Conservation (phyloP, 2,329 filamentous ascomycete species). For the Diaporthe citri region DNA sequence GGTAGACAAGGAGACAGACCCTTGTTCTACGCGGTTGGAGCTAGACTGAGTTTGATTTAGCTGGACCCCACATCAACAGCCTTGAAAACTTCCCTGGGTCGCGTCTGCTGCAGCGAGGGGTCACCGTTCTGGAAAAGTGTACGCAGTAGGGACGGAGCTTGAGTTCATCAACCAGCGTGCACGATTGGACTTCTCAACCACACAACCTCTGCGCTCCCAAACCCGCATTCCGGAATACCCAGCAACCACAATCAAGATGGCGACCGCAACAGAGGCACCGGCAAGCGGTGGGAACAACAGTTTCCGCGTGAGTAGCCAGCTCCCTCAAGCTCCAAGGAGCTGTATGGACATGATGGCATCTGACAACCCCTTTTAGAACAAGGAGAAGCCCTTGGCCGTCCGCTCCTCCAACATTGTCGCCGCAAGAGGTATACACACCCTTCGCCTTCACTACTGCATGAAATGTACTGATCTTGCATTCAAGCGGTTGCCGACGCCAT, state of each 20-base stretch:
- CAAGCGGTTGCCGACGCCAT: conserved; percentile 97
- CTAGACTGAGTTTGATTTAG: neutral
- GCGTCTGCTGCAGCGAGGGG: neutral
- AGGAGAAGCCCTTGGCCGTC: conserved; percentile 99
- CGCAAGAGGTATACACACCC: conserved; percentile 78
- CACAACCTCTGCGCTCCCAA: conserved; percentile 30
- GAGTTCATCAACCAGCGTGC: neutral
- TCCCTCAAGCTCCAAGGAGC: conserved; percentile 32
- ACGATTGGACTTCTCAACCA: conserved; percentile 21
- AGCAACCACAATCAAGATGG: conserved; percentile 50
- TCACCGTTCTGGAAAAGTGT: neutral
- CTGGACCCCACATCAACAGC: neutral
- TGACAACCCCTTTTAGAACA: conserved; percentile 68
- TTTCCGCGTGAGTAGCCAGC: conserved; percentile 63
- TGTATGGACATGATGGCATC: conserved; percentile 44
- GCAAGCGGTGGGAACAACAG: conserved; percentile 60
- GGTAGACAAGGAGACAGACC: neutral
- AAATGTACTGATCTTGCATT: conserved; percentile 32
- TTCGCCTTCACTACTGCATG: neutral
- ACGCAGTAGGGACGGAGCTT: neutral
- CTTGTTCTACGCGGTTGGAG: neutral
- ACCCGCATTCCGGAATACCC: conserved; percentile 37
- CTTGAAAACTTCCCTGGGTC: neutral
- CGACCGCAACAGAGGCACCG: conserved; percentile 57
- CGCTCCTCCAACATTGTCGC: conserved; percentile 97